These are phyloP conservation scores for Talaromyces sp. DNA, from an alignment of 2,329 filamentous ascomycete species.

Conservation along the genomic window DNA sequence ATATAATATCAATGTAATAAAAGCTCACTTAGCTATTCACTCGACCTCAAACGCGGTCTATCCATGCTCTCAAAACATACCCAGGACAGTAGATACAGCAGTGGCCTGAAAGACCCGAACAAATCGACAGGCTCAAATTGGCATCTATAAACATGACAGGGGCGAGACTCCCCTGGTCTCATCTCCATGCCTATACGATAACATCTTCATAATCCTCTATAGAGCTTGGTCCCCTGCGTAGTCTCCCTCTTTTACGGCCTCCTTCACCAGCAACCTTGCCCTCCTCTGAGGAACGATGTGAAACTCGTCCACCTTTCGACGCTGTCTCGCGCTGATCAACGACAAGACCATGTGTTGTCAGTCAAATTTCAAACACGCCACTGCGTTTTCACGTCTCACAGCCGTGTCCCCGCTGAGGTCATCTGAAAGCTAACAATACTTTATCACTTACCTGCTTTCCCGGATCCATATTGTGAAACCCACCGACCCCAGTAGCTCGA, in stretches of 20 bases:
- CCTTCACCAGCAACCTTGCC: conserved; percentile 15
- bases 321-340: conserved; percentile 26
- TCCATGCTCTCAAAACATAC: not conserved
- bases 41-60: too few relatives aligned
- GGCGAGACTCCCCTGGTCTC: not conserved
- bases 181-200: not conserved
- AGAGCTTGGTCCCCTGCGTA: not conserved
- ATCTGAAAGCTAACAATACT: not conserved
- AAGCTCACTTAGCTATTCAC: too few relatives aligned
- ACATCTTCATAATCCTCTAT: conserved; percentile 13
- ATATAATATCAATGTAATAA: too few relatives aligned
- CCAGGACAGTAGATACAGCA: not conserved
- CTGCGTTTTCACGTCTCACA: not conserved
- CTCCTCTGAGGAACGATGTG: conserved; percentile 12
- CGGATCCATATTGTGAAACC: conserved; percentile 29
- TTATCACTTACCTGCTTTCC: conserved; percentile 29
- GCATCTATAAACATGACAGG: not conserved
- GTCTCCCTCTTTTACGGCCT: conserved; percentile 16
- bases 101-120: not conserved
- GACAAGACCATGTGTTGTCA: not conserved
- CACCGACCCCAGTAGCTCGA: conserved; percentile 26
- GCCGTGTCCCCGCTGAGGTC: not conserved
- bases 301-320: conserved; percentile 23
- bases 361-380: not conserved
- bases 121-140: not conserved